A percentile compares a stretch with the other conserved stretches of the same genome.
phyloP scores from a whole-genome alignment of 2,329 filamentous ascomycete genomes.

The Neurospora sp. region DNA sequence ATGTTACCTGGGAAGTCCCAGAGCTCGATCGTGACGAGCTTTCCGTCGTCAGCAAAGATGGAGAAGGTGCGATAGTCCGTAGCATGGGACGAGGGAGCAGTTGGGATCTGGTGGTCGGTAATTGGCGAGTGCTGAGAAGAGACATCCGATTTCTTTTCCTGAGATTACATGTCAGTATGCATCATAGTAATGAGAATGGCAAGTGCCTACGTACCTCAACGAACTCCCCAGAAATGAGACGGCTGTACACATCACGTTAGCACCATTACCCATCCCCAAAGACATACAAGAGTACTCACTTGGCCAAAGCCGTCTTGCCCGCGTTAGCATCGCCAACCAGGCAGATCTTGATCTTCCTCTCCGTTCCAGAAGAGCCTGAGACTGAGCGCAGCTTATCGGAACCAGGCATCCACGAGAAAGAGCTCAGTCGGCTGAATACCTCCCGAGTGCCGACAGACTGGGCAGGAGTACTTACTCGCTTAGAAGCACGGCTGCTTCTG shows the following conservation, averaged over 20 bases:
- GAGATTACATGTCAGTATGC: background rate
- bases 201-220: background rate
- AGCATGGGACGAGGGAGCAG: background rate
- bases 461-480: background rate
- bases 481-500: background rate
- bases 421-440: background rate
- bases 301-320: slow-evolving; percentile 13
- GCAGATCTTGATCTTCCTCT: slow-evolving; percentile 12
- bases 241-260: slow-evolving; percentile 5
- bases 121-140: background rate
- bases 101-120: background rate
- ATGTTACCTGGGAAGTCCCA: slow-evolving; percentile 20
- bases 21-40: slow-evolving; percentile 13
- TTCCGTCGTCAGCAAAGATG: slow-evolving; percentile 1
- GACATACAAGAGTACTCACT: slow-evolving; percentile 8
- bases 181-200: too few species aligned
- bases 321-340: slow-evolving; percentile 12
- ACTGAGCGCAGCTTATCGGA: background rate
- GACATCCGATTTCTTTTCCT: background rate
- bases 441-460: background rate
- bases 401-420: background rate
- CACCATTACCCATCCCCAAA: background rate
- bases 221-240: slow-evolving; percentile 4
- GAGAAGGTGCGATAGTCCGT: background rate
- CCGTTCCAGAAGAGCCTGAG: background rate